Conservation (phyloP, 805 yeast genomes). For the Candida ovalis region DNA sequence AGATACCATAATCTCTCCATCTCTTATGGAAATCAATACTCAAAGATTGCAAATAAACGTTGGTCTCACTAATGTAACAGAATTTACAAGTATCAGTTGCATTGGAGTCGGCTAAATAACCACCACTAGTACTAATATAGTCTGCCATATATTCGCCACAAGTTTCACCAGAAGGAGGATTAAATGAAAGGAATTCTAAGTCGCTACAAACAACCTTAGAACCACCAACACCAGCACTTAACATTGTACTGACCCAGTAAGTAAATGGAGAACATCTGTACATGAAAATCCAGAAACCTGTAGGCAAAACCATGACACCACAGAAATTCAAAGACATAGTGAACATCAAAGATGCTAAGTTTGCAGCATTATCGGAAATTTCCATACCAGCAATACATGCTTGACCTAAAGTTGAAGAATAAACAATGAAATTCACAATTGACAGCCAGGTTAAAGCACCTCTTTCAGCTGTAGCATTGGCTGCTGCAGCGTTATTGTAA, state of each 20-base stretch:
- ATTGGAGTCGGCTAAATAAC: constrained; percentile 39
- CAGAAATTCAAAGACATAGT: constrained; percentile 67
- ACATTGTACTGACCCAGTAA: constrained; percentile 54
- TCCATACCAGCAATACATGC: constrained; percentile 57
- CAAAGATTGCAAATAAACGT: constrained; percentile 49
- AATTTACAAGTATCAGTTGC: constrained; percentile 54
- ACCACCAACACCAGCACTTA: constrained; percentile 54
- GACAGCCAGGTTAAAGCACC: constrained; percentile 50
- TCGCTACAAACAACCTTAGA: constrained; percentile 43
- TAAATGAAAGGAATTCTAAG: constrained; percentile 44
- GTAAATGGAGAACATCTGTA: constrained; percentile 70
- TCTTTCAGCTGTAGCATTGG: constrained; percentile 43
- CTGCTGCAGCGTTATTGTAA: constrained; percentile 52
- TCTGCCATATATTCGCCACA: constrained; percentile 52
- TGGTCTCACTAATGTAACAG: constrained; percentile 57
- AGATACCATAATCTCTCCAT: constrained; percentile 64
- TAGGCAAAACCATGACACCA: constrained; percentile 66
- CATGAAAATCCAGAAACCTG: constrained; percentile 78
- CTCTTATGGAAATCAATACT: constrained; percentile 43
- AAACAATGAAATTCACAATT: constrained; percentile 46
- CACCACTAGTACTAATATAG: constrained; percentile 39
- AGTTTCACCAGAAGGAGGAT: constrained; percentile 51
- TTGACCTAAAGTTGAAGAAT: constrained; percentile 56
- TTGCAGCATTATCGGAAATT: constrained; percentile 60
- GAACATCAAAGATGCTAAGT: constrained; percentile 51